Conservation (phyloP, 495 filamentous ascomycete genomes). For the Penicillium argentinense region DNA sequence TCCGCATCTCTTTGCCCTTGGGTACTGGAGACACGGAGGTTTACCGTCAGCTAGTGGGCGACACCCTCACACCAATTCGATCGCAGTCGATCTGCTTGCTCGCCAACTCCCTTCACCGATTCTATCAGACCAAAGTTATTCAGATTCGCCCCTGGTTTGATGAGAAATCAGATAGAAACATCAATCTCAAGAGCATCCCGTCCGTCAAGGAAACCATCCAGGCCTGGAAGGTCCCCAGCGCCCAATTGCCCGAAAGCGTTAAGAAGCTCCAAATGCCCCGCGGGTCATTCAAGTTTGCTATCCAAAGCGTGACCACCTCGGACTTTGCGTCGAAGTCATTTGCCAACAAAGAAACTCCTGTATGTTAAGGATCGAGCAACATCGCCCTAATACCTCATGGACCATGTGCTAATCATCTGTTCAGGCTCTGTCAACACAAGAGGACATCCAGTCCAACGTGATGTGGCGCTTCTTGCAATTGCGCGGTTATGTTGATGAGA, state of each 20-base stretch:
- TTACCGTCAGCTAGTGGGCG: slow-evolving; percentile 75
- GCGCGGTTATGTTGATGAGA: slow-evolving; percentile 76
- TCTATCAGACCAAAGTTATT: slow-evolving; percentile 74
- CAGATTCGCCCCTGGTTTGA: slow-evolving; percentile 84
- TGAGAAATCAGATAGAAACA: slow-evolving; percentile 58
- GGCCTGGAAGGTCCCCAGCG: slow-evolving; percentile 70
- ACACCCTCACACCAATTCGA: slow-evolving; percentile 68
- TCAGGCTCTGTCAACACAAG: slow-evolving; percentile 48
- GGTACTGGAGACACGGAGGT: slow-evolving; percentile 78
- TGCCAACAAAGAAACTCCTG: slow-evolving; percentile 33
- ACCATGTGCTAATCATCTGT: neutral
- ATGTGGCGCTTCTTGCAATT: slow-evolving; percentile 88
- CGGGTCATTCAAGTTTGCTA: slow-evolving; percentile 46
- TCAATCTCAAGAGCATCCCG: slow-evolving; percentile 64
- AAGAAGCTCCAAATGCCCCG: slow-evolving; percentile 39
- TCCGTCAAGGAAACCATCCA: slow-evolving; percentile 60
- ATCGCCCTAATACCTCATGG: too few species aligned
- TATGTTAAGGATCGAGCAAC: too few species aligned
- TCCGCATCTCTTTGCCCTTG: slow-evolving; percentile 72
- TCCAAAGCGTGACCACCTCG: slow-evolving; percentile 58
- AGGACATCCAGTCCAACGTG: slow-evolving; percentile 75
- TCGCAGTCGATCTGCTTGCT: slow-evolving; percentile 73
- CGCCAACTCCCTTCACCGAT: slow-evolving; percentile 74
- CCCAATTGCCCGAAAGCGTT: slow-evolving; percentile 43
- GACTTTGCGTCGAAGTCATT: slow-evolving; percentile 69